Evolutionary conservation across 192 early-diverging fungal genomes (phyloP).

Genomic region (Coemansia biformis): DNA sequence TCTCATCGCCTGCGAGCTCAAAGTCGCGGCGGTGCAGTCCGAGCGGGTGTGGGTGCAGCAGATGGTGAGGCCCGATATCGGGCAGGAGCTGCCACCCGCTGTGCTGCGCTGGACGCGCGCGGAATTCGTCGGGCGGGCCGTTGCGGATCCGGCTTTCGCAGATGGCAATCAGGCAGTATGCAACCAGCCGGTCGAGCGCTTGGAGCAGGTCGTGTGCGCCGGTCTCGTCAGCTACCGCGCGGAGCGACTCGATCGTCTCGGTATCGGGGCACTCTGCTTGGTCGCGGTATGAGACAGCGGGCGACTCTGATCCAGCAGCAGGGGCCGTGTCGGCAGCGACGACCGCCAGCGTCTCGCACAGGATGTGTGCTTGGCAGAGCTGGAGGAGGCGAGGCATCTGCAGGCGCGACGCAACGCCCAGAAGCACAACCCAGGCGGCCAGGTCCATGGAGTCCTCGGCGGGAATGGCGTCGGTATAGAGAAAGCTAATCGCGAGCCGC

Average conservation of each 20-base stretch:
- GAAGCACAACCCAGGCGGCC: slow-evolving; percentile 29
- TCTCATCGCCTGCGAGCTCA: neutral
- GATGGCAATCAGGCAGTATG: slow-evolving; percentile 27
- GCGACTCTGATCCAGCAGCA: too few species aligned
- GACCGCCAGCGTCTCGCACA: neutral
- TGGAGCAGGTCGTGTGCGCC: slow-evolving; percentile 26
- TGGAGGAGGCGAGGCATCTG: slow-evolving; percentile 31
- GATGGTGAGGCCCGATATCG: too few species aligned
- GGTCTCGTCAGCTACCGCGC: slow-evolving; percentile 19
- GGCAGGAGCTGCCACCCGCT: neutral
- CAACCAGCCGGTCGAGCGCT: slow-evolving; percentile 24
- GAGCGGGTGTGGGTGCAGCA: too few species aligned
- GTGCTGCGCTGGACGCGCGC: neutral
- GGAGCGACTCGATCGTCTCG: slow-evolving; percentile 15
- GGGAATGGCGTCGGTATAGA: slow-evolving; percentile 26
- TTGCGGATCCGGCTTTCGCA: slow-evolving; percentile 32
- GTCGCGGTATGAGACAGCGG: slow-evolving; percentile 1
- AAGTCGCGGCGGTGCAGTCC: too few species aligned
- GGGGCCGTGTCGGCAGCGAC: neutral
- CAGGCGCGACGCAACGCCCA: slow-evolving; percentile 34
- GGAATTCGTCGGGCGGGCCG: slow-evolving; percentile 8
- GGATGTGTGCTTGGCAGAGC: slow-evolving; percentile 34
- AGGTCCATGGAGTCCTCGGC: slow-evolving; percentile 7
- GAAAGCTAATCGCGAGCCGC: slow-evolving; percentile 33
- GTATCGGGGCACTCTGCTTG: slow-evolving; percentile 13